Base-by-base conservation (phyloP, 352 stramenopile species). In the Phytophthora ohioensis region DNA sequence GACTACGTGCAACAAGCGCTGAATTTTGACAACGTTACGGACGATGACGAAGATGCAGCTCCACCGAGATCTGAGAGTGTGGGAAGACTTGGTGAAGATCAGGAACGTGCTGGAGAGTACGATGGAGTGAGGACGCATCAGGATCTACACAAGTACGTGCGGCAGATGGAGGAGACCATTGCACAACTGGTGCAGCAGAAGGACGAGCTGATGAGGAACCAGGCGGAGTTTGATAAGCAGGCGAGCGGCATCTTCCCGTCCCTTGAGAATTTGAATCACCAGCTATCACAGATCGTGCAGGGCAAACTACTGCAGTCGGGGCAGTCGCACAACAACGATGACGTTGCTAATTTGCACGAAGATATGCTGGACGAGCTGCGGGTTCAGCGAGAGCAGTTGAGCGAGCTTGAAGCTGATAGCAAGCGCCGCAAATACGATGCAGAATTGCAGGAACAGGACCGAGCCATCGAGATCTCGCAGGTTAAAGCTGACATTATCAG, bases 181-280 rank as follows among this genome's bases (percentile, higher is more conserved):
- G 83, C 83, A 13, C 82, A 91, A 69, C 69, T 94, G 21, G 84
- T 91, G 56, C 81, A 91, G 62, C 84, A 94, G 59, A 91, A 91
- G 60, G 84, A 91, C 51, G 87, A 92, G 61, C 46, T 94, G 43
- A 38, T 92, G 64, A 72, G 82, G 30, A 94, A 94, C 64, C 87
- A 93, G 54, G 83, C 75, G 2, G 85, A 92, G 75, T 94, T 94
- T 55, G 87, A 94, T 61, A 91, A 92, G 63, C 87, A 94, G 54
- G 87, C 87, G n/a, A 92, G 85, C 32, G 84, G 87, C 10, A 92
- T 94, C 64, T 94, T 94, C 61, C 87, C 87, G 47, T 91, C 87
- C 8, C 68, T 94, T 17, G 87, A 93, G 63, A 82, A 87, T n/a
- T 60, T 94, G 5, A 92, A 92, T 66, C 79, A 93, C 59, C 83